Evolutionary conservation across 140 eudicot species (phyloP).

Genomic region (Flaveria floridana): DNA sequence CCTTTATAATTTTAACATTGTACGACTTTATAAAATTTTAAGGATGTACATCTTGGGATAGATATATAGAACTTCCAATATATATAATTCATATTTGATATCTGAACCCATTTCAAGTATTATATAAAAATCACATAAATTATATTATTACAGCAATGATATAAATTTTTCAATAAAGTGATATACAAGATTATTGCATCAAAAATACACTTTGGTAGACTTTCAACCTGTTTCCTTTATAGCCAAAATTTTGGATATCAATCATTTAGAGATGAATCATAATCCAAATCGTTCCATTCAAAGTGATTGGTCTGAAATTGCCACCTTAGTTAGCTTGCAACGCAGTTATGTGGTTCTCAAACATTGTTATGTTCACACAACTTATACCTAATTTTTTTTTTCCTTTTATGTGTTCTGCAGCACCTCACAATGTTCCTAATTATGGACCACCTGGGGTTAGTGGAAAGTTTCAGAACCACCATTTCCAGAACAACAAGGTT

Average conservation of each 20-base stretch:
- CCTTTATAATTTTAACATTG: too few species aligned
- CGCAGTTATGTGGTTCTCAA: neutral
- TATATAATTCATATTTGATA: neutral
- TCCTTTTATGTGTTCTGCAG: slow-evolving; percentile 40
- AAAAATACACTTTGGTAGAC: neutral
- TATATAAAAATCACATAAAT: neutral
- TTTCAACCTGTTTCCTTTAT: neutral
- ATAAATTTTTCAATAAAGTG: neutral
- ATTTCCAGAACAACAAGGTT: slow-evolving; percentile 51
- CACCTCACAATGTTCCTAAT: slow-evolving; percentile 55
- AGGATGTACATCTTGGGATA: too few species aligned
- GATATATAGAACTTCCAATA: too few species aligned
- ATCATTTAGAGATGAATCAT: neutral
- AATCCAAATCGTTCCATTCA: neutral
- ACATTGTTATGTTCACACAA: neutral
- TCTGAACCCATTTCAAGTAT: neutral
- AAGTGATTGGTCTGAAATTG: slow-evolving; percentile 2
- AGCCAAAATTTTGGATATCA: neutral
- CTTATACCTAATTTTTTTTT: neutral
- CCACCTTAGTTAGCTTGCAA: slow-evolving; percentile 17
- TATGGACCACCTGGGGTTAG: slow-evolving; percentile 68
- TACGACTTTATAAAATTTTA: too few species aligned
- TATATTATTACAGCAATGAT: neutral
- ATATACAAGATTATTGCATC: neutral
- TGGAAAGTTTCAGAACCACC: slow-evolving; percentile 52